phyloP scores from a whole-genome alignment of 2,329 filamentous ascomycete genomes.

The Hypoxylon rubiginosum region DNA sequence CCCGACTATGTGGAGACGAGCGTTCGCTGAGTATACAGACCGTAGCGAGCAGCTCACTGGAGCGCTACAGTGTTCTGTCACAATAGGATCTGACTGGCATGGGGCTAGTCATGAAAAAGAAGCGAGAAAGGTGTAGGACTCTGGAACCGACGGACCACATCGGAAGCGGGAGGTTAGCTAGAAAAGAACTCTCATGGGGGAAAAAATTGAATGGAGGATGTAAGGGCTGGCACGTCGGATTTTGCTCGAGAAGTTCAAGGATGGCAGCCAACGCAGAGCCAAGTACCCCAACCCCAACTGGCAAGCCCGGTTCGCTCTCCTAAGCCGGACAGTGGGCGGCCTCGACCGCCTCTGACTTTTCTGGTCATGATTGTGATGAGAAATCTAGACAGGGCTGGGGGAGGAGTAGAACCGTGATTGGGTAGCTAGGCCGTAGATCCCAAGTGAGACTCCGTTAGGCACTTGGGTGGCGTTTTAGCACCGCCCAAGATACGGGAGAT shows the following conservation, averaged over 20 bases:
- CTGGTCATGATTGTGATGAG: constrained; percentile 48
- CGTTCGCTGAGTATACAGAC: constrained; percentile 31
- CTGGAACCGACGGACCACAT: constrained; percentile 42
- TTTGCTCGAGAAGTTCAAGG: constrained; percentile 32
- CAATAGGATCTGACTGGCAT: constrained; percentile 32
- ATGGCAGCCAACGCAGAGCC: constrained; percentile 38
- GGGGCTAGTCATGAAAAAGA: constrained; percentile 27
- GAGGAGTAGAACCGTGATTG: constrained; percentile 47
- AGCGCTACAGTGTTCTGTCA: constrained; percentile 43
- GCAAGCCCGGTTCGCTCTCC: constrained; percentile 35
- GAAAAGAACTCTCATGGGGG: constrained; percentile 41
- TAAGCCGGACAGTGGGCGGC: constrained; percentile 45
- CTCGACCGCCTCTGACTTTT: constrained; percentile 43
- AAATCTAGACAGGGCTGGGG: constrained; percentile 44
- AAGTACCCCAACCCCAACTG: constrained; percentile 42
- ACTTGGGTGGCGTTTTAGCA: constrained; percentile 47
- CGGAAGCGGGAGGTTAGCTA: constrained; percentile 48
- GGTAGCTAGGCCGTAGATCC: constrained; percentile 46
- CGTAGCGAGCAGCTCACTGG: constrained; percentile 37
- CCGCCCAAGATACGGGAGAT: constrained; percentile 38
- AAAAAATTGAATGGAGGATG: constrained; percentile 43
- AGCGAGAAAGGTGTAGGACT: constrained; percentile 38
- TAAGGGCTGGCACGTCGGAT: constrained; percentile 42
- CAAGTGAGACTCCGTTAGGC: constrained; percentile 50
- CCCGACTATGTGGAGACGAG: constrained; percentile 34